A percentile compares a stretch with the other conserved stretches of the same genome.
These are phyloP conservation scores for Dioszegia hungarica DNA, from an alignment of 768 basidiomycete genomes.

Conservation along the genomic window DNA sequence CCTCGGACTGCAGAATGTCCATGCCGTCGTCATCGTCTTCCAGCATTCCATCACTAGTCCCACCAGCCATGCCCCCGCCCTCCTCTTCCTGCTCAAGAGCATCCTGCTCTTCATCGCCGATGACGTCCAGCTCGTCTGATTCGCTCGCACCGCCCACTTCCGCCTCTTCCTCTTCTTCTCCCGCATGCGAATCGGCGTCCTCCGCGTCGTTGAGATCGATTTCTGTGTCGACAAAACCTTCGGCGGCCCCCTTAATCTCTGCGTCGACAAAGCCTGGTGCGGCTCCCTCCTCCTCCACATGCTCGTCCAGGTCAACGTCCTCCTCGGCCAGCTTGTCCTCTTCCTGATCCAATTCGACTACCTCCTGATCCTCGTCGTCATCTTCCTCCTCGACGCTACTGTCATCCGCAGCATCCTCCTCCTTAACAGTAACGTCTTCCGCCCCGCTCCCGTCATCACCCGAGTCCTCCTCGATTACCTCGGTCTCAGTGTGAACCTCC, in stretches of 20 bases:
- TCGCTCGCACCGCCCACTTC: not conserved
- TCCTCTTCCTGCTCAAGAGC: no score
- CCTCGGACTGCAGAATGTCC: no score
- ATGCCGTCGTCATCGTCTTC: no score
- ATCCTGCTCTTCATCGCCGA: not conserved
- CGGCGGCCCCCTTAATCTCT: not conserved
- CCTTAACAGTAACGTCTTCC: not conserved
- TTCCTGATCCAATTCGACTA: not conserved
- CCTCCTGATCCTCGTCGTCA: not conserved
- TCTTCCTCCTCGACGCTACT: not conserved
- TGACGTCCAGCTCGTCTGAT: not conserved
- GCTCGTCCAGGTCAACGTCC: not conserved
- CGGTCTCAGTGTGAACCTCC: not conserved
- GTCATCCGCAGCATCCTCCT: not conserved
- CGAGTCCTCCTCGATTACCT: not conserved
- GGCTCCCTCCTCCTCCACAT: not conserved
- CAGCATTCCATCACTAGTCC: no score
- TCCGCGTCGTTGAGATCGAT: not conserved
- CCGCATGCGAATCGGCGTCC: not conserved
- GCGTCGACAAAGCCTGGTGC: not conserved
- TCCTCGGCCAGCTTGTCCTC: not conserved
- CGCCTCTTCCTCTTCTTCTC: not conserved
- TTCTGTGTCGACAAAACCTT: not conserved
- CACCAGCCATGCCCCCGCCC: no score
- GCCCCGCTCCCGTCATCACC: not conserved